Conservation (phyloP, 345 rosid species). For the Moringa oleifera region DNA sequence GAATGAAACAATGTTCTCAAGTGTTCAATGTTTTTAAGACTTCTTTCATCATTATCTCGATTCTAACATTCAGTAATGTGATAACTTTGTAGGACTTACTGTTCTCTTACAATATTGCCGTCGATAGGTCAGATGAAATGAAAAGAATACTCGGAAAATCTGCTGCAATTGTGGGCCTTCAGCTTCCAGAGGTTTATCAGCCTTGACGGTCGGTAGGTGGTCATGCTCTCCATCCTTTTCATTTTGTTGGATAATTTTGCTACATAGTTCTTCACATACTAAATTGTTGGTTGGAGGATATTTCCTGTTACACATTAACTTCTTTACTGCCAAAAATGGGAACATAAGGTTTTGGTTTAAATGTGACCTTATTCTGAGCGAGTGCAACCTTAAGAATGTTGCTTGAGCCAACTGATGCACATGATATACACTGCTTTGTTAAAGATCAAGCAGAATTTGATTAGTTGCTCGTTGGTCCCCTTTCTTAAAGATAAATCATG, state of each 20-base stretch:
- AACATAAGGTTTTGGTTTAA: not conserved
- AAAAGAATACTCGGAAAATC: constrained; percentile 66
- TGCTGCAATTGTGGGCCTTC: constrained; percentile 92
- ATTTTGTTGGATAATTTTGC: constrained; percentile 1
- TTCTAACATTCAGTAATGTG: constrained; percentile 5
- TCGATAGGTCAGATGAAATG: constrained; percentile 84
- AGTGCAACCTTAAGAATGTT: not conserved
- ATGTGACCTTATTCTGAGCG: not conserved
- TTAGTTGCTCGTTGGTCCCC: not conserved
- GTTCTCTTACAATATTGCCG: constrained; percentile 87
- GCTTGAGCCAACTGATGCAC: too few species aligned
- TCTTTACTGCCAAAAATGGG: not conserved
- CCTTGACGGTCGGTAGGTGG: constrained; percentile 28
- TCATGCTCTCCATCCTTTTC: constrained; percentile 4
- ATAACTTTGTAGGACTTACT: constrained; percentile 57
- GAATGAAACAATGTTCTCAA: not conserved
- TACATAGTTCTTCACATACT: too few species aligned
- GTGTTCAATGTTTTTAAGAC: too few species aligned
- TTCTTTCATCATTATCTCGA: not conserved
- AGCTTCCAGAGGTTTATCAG: constrained; percentile 75
- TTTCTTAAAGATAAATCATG: not conserved
- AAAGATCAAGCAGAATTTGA: too few species aligned
- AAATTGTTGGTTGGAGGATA: not conserved
- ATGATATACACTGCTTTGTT: too few species aligned
- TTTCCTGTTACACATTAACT: not conserved